Percentiles rank a stretch among this genome's conserved stretches.
Conservation (phyloP, 1,139 yeast species). For the Magnusiomyces suaveolens region DNA sequence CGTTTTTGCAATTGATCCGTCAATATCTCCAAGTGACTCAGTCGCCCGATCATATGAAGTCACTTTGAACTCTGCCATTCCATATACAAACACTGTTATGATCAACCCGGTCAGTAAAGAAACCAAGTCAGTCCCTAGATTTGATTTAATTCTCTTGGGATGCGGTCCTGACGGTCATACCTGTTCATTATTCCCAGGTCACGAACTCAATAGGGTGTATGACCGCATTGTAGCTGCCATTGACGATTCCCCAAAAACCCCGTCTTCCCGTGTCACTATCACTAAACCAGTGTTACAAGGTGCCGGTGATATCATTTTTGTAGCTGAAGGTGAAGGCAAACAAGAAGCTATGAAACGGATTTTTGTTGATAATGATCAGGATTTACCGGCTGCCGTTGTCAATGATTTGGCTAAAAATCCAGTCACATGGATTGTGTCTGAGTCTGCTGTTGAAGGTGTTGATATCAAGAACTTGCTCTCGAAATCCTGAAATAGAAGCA, state of each 20-base stretch:
- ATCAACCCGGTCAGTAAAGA: conserved; percentile 6
- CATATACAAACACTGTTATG: conserved; percentile 3
- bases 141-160: conserved; percentile 60
- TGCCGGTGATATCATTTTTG: conserved; percentile 59
- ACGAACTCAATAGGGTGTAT: conserved; percentile 21
- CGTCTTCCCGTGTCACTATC: conserved; percentile 65
- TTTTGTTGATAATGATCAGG: conserved; percentile 41
- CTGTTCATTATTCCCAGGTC: conserved; percentile 60
- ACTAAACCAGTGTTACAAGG: conserved; percentile 54
- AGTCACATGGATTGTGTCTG: conserved; percentile 75
- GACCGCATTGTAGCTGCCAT: conserved; percentile 37
- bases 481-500: not conserved
- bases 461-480: conserved; percentile 1
- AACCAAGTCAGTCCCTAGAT: conserved; percentile 22
- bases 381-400: conserved; percentile 67
- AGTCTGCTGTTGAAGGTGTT: conserved; percentile 61
- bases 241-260: conserved; percentile 65
- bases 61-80: conserved; percentile 4
- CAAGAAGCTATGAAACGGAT: conserved; percentile 63
- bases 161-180: conserved; percentile 82
- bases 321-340: conserved; percentile 83
- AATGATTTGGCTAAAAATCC: conserved; percentile 39
- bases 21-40: not conserved
- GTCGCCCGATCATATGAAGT: not conserved
- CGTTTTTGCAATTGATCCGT: conserved; percentile 1